phyloP scores from a whole-genome alignment of 2,329 filamentous ascomycete species.

The Claviceps arundinis region DNA sequence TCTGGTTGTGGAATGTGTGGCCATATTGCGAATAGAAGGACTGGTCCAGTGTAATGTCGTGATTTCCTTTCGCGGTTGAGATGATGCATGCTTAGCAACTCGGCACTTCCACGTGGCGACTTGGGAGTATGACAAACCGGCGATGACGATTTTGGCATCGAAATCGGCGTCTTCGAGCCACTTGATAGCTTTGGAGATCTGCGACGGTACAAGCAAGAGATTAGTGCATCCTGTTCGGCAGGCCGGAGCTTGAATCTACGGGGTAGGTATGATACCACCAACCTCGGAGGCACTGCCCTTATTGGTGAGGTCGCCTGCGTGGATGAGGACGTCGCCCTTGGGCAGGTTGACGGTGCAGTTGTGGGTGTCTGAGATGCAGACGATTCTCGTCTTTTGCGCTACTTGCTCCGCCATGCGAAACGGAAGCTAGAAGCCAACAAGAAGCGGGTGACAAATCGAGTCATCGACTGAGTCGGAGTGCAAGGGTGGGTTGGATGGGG shows the following conservation, averaged over 20 bases:
- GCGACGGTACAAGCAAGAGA: background rate
- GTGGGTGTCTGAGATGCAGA: conserved; percentile 68
- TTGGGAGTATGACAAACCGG: conserved; percentile 32
- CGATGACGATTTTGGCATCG: conserved; percentile 57
- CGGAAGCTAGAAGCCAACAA: background rate
- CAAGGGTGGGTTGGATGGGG: background rate
- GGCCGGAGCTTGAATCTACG: background rate
- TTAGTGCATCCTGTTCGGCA: background rate
- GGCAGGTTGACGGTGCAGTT: conserved; percentile 53
- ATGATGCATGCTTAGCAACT: background rate
- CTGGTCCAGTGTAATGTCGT: conserved; percentile 59
- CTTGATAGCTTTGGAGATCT: conserved; percentile 44
- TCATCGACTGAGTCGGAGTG: background rate
- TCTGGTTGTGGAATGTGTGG: conserved; percentile 41
- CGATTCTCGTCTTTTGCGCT: conserved; percentile 44
- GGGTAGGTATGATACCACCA: background rate
- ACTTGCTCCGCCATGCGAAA: conserved; percentile 6
- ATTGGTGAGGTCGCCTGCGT: conserved; percentile 66
- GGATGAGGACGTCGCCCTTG: conserved; percentile 59
- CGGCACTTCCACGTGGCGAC: background rate
- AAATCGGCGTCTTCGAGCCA: conserved; percentile 59
- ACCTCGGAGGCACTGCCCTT: conserved; percentile 49
- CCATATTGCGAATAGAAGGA: conserved; percentile 44
- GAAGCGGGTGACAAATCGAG: background rate
- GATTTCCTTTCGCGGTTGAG: conserved; percentile 42